phyloP scores from a whole-genome alignment of 139 green algal species.

The Ostreobium quekettii region DNA sequence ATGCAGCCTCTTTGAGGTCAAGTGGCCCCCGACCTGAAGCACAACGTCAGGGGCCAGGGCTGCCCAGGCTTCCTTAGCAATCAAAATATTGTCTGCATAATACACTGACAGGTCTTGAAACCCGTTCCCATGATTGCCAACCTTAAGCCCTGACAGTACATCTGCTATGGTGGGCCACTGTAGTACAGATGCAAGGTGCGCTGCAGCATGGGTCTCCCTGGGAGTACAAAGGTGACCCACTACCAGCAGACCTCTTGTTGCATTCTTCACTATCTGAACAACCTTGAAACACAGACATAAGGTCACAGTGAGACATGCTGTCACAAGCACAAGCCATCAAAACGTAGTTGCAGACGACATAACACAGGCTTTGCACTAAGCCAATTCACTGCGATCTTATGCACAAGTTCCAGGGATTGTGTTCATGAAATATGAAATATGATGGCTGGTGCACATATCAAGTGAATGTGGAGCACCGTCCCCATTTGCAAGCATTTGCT shows the following conservation, averaged over 20 bases:
- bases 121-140: conserved; percentile 26
- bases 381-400: too few species aligned
- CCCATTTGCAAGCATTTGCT: too few species aligned
- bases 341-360: too few species aligned
- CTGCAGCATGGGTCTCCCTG: conserved; percentile 47
- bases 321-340: too few species aligned
- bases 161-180: conserved; percentile 84
- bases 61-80: conserved; percentile 43
- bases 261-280: conserved; percentile 22
- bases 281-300: conserved; percentile 11
- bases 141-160: conserved; percentile 63
- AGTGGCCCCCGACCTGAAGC: conserved; percentile 66
- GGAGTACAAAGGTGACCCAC: conserved; percentile 52
- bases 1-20: conserved; percentile 79
- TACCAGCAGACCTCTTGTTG: conserved; percentile 64
- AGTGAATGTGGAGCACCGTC: too few species aligned
- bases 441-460: too few species aligned
- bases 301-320: too few species aligned
- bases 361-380: too few species aligned
- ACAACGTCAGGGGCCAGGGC: conserved; percentile 63
- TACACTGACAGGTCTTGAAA: neutral
- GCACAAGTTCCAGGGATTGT: too few species aligned
- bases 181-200: conserved; percentile 40
- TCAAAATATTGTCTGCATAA: conserved; percentile 58
- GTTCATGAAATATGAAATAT: too few species aligned